Evolutionary conservation across 305 asterid species (phyloP).

Genomic region (Striga hermonthica): DNA sequence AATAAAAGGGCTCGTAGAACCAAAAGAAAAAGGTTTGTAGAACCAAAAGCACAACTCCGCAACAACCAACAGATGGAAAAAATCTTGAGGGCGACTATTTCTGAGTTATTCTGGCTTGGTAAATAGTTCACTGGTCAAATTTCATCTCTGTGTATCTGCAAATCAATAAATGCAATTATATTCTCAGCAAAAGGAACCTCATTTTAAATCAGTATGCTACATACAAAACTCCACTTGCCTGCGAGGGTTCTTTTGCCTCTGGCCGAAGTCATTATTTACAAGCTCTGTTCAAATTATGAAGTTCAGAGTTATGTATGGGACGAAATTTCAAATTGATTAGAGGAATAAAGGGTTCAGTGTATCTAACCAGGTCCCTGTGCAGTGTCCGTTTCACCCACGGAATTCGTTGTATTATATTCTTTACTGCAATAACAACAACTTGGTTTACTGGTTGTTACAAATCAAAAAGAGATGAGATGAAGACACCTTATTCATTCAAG

Average conservation of each 20-base stretch:
- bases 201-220: constrained; percentile 6
- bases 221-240: constrained; percentile 43
- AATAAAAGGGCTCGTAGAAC: constrained; percentile 44
- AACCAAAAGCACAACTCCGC: constrained; percentile 44
- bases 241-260: constrained; percentile 80
- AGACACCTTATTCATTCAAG: constrained; percentile 4
- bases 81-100: constrained; percentile 27
- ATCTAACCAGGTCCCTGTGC: constrained; percentile 63
- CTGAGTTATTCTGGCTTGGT: too few relatives aligned
- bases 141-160: constrained; percentile 92
- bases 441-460: background rate
- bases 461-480: background rate
- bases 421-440: constrained; percentile 49
- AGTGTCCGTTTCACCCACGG: constrained; percentile 50
- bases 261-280: constrained; percentile 60
- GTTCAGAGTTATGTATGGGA: background rate
- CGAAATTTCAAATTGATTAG: background rate
- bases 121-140: constrained; percentile 60
- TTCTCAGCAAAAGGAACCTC: constrained; percentile 1
- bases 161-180: constrained; percentile 9
- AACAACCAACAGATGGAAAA: constrained; percentile 46
- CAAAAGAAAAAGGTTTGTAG: constrained; percentile 48
- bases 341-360: constrained; percentile 2
- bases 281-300: constrained; percentile 39
- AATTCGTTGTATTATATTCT: constrained; percentile 48